Base-by-base conservation (phyloP, 2,329 filamentous ascomycete species). In the Aureobasidium sp. region DNA sequence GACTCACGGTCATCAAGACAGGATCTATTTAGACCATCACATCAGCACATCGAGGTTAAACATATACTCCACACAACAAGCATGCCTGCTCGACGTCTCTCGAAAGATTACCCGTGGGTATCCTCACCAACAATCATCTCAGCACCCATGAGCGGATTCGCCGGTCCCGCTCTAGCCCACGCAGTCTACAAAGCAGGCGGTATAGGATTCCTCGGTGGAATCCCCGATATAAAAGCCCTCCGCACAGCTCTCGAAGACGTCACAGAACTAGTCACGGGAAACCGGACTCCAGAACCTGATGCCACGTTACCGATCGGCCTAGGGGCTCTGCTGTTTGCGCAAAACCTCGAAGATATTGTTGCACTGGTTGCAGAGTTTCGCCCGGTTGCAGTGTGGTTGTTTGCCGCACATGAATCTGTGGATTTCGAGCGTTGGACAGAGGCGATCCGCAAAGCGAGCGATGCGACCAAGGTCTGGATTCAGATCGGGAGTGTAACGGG, bases 401-500 rank as follows among this genome's bases (percentile, higher is more conserved):
- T 88, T 67, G 85, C 85, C 2, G 82, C 84, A 1, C 61, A 63
- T 17, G 69, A 75, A 7, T 60, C 70, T 11, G 69, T 72, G 19
- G 74, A 77, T 42, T 69, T 71, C 63, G 60, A 54, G n/a, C 67
- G 33, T 33, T 75, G 68, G 71, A 66, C 67, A 11, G 60, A 54
- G 23, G 65, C 65, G 13, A 67, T 68, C 5, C 67, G 72, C 4
- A 37, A 61, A 6, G 69, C 64, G 5, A 68, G 70, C 66, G 53
- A 74, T 15, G 62, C 51, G 3, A 79, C 63, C 15, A 74, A 76
- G 54, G 75, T 85, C 1, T 84, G 84, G 68, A 74, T 86, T 0
- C 84, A 87, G 67, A 76, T 86, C 4, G 83, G 84, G 25, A 84
- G 79, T 31, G 80, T 87, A 1, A 68, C 70, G 0, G 78, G 80